Evolutionary conservation across 1,284 basidiomycete species (phyloP), one percentile per base, ranked within the genome.

Genomic region (Lentinus polychrous): DNA sequence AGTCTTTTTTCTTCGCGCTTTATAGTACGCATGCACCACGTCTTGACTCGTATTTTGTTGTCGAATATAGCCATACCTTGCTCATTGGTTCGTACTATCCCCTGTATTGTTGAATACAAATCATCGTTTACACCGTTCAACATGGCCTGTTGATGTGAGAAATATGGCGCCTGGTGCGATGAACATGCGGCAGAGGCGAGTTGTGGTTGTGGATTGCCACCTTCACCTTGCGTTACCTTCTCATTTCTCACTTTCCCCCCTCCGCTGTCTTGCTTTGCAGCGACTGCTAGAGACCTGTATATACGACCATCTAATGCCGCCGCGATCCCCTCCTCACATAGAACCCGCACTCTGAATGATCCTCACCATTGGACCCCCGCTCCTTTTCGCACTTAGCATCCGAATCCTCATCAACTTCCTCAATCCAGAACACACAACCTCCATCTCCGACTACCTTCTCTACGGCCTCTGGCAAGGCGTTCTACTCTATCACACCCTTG

Each of bases 381-480:
- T 76, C 46, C 63, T 78, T 52, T 59, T 75, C 51, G 74, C 74
- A 48, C 74, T 89, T 57, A 83, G 83, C 56, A 80, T 81, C 46
- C 84, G 86, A 53, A 76, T 89, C 50, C 62, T 79, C 46, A 67
- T 87, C 55, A 79, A 85, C 65, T 64, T 79, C 58, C 73, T 64
- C 49, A 50, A 52, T 50, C 60, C 56, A n/a, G 61, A 63, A 39
- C 62, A 57, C 48, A 45, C 54, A 3, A 66, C 75, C 12, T 66
- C 75, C 56, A 65, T 79, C 38, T 73, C 75, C 52, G 78, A 86
- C 59, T 71, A 73, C 56, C 66, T 87, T 62, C 76, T 90, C 52
- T 67, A 76, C 48, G 86, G 86, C 48, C 72, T 82, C 56, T 81
- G 83, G 73, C 83, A 88, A 64, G 86, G 86, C 45, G 76, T 85